Evolutionary conservation across 495 filamentous ascomycete genomes (phyloP), one percentile per base, ranked within the genome.

Genomic region (Clavariopsis aquatica): DNA sequence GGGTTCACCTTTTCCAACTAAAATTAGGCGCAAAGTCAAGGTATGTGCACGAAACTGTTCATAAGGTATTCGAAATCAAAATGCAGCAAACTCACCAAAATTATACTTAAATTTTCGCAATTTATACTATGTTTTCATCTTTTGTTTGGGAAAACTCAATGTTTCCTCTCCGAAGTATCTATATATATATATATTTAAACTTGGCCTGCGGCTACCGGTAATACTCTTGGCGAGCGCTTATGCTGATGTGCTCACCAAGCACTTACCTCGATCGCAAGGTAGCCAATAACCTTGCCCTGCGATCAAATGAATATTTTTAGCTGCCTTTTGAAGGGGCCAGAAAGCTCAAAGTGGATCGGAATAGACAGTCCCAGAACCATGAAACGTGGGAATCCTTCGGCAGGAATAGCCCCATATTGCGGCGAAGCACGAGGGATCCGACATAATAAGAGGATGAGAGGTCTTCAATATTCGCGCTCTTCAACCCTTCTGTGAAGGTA

Each of bases 361-460:
- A 59, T 19, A n/a, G 1, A 20, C 4, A 41, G 28, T 7, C 5
- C 36, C 10, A 5, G 19, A 26, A 49, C 38, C 34, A 22, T 59
- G 56, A 59, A 59, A 59, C 56, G 4, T 27, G 43, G 17, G 10
- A 13, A 3, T 19, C 1, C 5, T 59, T 29, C 19, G 28, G 56
- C 36, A 29, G 26, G 36, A 53, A 23, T 1, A 27, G 38, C 36
- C 41, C 43, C 15, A 58, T 19, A 45, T 34, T 65, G 62, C 62
- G 62, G 62, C 62, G 43, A 49, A 65, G 62, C 45, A 36, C 24
- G 20, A 20, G 23, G 15, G 9, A 22, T 24, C 41, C 1, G 24
- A 43, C 15, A 52, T 52, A 23, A 52, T 47, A 65, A 65, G 53
- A 65, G 62, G 43, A 52, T 31, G 27, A 52, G 43, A 26, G 55